Evolutionary conservation across 208 protist genomes (phyloP), one percentile per base, ranked within the genome.

Genomic region (Crithidia bombi): DNA sequence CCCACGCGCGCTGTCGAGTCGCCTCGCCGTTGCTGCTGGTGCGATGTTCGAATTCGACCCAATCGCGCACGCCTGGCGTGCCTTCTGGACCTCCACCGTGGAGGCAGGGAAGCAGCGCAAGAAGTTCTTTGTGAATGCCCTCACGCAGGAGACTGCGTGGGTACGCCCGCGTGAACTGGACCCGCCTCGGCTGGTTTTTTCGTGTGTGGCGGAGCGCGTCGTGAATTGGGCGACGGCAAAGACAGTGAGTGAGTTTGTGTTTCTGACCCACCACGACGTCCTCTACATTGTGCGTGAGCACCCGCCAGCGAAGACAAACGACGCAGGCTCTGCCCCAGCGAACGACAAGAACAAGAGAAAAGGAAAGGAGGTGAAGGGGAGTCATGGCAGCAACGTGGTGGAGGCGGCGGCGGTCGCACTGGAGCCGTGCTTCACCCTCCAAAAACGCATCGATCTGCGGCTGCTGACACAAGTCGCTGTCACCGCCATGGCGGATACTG

Each of bases 371-470:
- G 35, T 49, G 0, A 38, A 36, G 54, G 15, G 52, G 26, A 52
- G 32, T 19, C 50, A 55, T 7, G 46, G 51, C 39, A 21, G 11
- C 1, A 38, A 28, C n/a, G n/a, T 33, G 36, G 33, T 9, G 10
- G 52, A 35, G 4, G 11, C 61, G 35, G 50, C 23, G 21, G 39
- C 21, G 33, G 35, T 66, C 14, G 9, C 67, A 5, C 38, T 71
- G 61, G 58, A 57, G 38, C 62, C 64, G n/a, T 66, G 38, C 36
- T 64, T 75, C 35, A 65, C 69, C 14, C 59, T 92, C 11, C 69
- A 82, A 21, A 92, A 92, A 52, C 82, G 85, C 10, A 55, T 96
- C 23, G 85, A 91, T 63, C 33, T 96, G 47, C 83, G 86, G 9
- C 78, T 91, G 2, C 73, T 96, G 17, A 67, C 77, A 11, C 80